phyloP scores from a whole-genome alignment of 78 protist genomes.

The Chrysochromulina tobinii region DNA sequence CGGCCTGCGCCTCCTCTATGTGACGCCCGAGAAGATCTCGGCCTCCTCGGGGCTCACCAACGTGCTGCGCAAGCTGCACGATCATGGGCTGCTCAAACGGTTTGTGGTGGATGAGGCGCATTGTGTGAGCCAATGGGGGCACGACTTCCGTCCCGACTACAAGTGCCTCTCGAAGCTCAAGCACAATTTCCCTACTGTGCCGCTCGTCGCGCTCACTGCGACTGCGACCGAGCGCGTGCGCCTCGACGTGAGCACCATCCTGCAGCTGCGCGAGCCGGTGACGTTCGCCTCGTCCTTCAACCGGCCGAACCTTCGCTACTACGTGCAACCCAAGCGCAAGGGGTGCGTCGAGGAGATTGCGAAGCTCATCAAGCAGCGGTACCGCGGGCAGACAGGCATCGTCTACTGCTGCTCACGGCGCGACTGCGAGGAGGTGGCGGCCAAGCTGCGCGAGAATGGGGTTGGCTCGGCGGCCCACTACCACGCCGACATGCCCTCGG shows the following conservation, averaged over 20 bases:
- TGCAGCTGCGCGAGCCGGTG: neutral
- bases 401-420: constrained; percentile 40
- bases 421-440: constrained; percentile 41
- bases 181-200: constrained; percentile 36
- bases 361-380: neutral
- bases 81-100: neutral
- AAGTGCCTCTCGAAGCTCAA: neutral
- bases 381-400: constrained; percentile 27
- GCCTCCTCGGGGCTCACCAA: neutral
- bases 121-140: constrained; percentile 20
- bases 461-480: neutral
- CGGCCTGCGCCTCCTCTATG: constrained; percentile 45
- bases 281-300: constrained; percentile 23
- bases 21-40: constrained; percentile 62
- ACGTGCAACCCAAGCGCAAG: constrained; percentile 22
- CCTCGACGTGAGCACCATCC: neutral
- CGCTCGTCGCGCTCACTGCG: constrained; percentile 53
- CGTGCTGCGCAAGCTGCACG: constrained; percentile 27
- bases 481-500: constrained; percentile 24
- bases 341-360: neutral
- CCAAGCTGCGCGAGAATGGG: neutral
- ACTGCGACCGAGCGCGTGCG: constrained; percentile 37
- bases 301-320: constrained; percentile 26
- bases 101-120: constrained; percentile 52
- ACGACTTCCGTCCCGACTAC: constrained; percentile 47